These are phyloP conservation scores for Pseudomonodictys pantanalensis DNA, from an alignment of 495 filamentous ascomycete species.

Conservation along the genomic window DNA sequence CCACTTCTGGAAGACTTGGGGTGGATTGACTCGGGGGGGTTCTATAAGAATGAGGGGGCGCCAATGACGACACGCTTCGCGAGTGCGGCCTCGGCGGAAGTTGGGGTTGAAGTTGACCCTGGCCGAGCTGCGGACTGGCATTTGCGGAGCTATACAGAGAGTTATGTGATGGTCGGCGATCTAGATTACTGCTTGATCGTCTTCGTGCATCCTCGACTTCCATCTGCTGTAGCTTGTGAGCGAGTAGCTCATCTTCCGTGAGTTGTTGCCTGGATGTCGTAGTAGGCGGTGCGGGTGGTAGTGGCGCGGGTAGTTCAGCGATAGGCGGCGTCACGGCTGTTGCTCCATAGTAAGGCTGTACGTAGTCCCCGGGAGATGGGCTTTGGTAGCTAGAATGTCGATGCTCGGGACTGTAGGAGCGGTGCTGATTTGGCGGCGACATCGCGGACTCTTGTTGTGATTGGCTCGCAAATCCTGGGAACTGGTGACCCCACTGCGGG, in stretches of 20 bases:
- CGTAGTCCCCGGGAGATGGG: neutral
- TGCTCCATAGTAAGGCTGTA: slow-evolving; percentile 2
- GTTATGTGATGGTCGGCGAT: neutral
- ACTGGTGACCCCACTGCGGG: neutral
- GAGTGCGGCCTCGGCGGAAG: neutral
- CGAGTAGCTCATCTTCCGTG: slow-evolving; percentile 17
- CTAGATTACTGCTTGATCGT: slow-evolving; percentile 10
- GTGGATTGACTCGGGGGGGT: neutral
- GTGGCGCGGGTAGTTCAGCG: slow-evolving; percentile 13
- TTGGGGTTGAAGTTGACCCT: slow-evolving; percentile 1
- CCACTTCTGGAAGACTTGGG: slow-evolving; percentile 1
- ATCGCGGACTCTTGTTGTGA: neutral
- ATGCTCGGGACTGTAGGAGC: neutral
- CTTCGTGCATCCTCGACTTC: slow-evolving; percentile 11
- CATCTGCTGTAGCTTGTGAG: slow-evolving; percentile 15
- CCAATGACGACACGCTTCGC: neutral
- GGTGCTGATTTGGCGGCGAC: neutral
- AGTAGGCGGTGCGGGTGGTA: slow-evolving; percentile 2
- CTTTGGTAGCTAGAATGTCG: neutral
- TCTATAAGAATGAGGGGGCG: neutral
- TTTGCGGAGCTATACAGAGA: neutral
- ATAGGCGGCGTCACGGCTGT: neutral
- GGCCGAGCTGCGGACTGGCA: neutral
- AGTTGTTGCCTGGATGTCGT: slow-evolving; percentile 13
- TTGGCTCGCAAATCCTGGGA: neutral